Evolutionary conservation across 768 basidiomycete genomes (phyloP), one percentile per base, ranked within the genome.

Genomic region (Bullera alba): DNA sequence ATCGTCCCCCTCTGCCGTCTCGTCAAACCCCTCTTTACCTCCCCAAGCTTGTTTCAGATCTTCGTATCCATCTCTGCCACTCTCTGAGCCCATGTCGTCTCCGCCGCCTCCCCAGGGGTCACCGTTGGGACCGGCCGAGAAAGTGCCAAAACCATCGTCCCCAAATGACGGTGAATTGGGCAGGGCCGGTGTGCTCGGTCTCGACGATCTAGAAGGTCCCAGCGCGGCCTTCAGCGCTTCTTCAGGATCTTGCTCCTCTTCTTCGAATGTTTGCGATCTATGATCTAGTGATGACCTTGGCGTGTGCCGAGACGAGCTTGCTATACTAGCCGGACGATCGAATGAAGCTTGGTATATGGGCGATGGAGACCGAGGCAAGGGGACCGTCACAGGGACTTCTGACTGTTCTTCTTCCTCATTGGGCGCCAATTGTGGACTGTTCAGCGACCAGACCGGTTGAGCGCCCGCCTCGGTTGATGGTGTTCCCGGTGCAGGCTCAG

Each of bases 101-200:
- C 41, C 49, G 16, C 42, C 50, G 21, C 35, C 36, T 12, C 57
- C 57, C 58, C 56, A 57, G 16, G 52, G 54, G 48, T 56, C 43
- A 4, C 49, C 48, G 27, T 17, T 23, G n/a, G 21, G 45, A 17
- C 51, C 57, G n/a, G 44, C 37, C 23, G 50, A 48, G 42, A 61
- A 62, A 2, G 53, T 53, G 10, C 64, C 58, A 42, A 60, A 66
- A 19, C 42, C 55, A 4, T 56, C 58, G 29, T 61, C 60, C 4
- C 56, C 56, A 28, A 61, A 55, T 3, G 56, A 54, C 10, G 56
- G 51, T n/a, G 63, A 65, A 30, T 50, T 57, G 6, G 63, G 57
- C 34, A 61, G 41, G 14, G 47, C 22, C 10, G 42, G 23, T 30
- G 45, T 19, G 23, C 43, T 5, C 19, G n/a, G 32, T n/a, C 10